Evolutionary conservation across 108 stramenopile species (phyloP), one percentile per base, ranked within the genome.

Genomic region (Cyclotella distinguenda): DNA sequence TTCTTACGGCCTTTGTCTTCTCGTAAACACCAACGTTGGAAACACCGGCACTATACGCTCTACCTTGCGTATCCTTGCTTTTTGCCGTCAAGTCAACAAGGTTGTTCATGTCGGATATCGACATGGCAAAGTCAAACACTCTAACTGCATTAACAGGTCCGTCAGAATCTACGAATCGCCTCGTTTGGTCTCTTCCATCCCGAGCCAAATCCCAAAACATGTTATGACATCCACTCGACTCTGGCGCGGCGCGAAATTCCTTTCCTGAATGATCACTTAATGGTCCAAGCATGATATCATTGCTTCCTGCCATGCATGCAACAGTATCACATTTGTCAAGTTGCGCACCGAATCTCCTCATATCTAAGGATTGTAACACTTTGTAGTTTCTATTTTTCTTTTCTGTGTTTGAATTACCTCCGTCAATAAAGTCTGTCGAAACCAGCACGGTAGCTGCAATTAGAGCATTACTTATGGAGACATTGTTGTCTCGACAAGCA

Each of bases 111-210:
- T 94, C 93, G 9, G 70, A 55, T 31, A 90, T 84, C 7, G 83
- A 86, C 89, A 88, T 90, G 38, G 86, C 84, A 66, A 87, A 87
- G 63, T 91, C 93, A 74, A 94, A 94, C 2, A 89, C 88, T 47
- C 86, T 50, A 19, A 83, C 86, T 34, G 93, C 93, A 28, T 91
- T 75, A n/a, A 70, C 30, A 10, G 92, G 92, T 26, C 89, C 89
- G 48, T 80, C 72, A 0, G 77, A 72, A 9, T 85, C 78, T 21
- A 90, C 49, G 68, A 94, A 94, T 4, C 57, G 31, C 3, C 60
- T 53, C n/a, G 92, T 94, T 64, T 90, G 89, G 22, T 77, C 39
- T 49, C 76, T 74, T 35, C 81, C 81, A 27, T 89, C 89, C 30
- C 53, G 68, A 8, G 90, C 88, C 50, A 91, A 60, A 35, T 69